A percentile compares a stretch with the other conserved stretches of the same genome.
Conservation (phyloP, 2,329 filamentous ascomycete species). For the Exophiala lecanii-corni region DNA sequence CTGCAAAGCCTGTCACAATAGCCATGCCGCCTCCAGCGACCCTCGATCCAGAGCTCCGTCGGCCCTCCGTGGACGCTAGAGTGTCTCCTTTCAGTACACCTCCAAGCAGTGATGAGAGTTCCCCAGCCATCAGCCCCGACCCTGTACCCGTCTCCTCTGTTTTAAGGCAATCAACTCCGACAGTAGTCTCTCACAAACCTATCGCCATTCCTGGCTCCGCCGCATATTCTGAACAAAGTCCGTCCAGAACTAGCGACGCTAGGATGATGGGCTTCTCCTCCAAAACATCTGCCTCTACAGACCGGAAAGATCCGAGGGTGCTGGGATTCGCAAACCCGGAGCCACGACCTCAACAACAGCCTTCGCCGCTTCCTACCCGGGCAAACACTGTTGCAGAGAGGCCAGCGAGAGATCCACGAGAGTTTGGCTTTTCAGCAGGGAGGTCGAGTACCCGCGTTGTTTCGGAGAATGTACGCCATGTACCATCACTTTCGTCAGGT, state of each 20-base stretch:
- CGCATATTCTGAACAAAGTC: background rate
- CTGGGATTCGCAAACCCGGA: conserved; percentile 15
- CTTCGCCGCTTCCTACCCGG: conserved; percentile 13
- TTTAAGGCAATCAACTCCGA: background rate
- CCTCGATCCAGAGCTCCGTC: conserved; percentile 29
- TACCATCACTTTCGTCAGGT: conserved; percentile 25
- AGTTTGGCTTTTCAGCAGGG: conserved; percentile 36
- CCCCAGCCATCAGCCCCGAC: conserved; percentile 30
- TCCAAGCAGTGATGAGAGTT: conserved; percentile 65
- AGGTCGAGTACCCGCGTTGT: conserved; percentile 41
- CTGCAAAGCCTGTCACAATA: conserved; percentile 39
- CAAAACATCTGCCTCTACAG: background rate
- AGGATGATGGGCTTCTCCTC: background rate
- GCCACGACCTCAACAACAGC: conserved; percentile 10
- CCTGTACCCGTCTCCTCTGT: background rate
- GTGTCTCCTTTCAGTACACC: conserved; percentile 83
- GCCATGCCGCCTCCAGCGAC: conserved; percentile 21
- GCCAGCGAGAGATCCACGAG: conserved; percentile 28
- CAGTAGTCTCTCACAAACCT: background rate
- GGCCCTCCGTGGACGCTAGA: conserved; percentile 41
- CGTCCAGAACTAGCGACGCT: background rate
- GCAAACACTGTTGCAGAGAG: conserved; percentile 21
- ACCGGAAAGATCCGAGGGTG: conserved; percentile 17
- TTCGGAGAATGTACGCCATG: conserved; percentile 19
- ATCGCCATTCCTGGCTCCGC: background rate